Evolutionary conservation across 1,284 basidiomycete species (phyloP), one percentile per base, ranked within the genome.

Genomic region (Leccinum fallax): DNA sequence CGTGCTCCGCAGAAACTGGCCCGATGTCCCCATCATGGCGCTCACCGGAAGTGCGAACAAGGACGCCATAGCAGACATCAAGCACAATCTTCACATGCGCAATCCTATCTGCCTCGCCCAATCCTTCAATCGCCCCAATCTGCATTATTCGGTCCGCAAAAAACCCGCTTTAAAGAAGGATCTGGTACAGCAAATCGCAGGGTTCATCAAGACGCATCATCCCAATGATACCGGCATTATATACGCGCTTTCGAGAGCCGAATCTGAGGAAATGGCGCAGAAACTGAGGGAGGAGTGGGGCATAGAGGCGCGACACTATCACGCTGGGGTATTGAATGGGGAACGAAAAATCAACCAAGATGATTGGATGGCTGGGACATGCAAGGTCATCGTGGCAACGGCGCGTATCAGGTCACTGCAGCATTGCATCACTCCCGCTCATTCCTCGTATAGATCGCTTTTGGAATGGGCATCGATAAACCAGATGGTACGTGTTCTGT

Each of bases 391-490:
- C 61, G 94, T 97, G 34, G 97, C 96, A 1, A 99, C 97, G 40
- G 89, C 88, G 74, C 78, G 71, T 30, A 34, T 61, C 55, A 28
- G 16, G 15, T 60, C 13, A 62, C 36, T 62, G 9, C 34, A 15
- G 11, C 19, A 55, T 57, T 61, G 16, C 4, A 24, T 60, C 61
- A 51, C 59, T 68, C 62, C 67, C 8, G 38, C 61, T 66, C 40
- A 65, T 21, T 8, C n/a, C 60, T 21, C 19, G 0, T 28, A 53
- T 57, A 90, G 88, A 83, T 94, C 66, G 94, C 94, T 0, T 98
- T 98, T 74, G 97, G 97, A 9, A 98, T 99, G 97, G 97, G 96
- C 16, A 97, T 98, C 63, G 95, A 98, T 78, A 98, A 98, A 74
- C 78, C 88, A 0, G 85, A 94, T 68, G 87, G 87, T 88, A 69